A percentile compares a stretch with the other conserved stretches of the same genome.
Evolutionary conservation across 2,329 filamentous ascomycete species (phyloP).

Genomic region (Penicillium janthinellum): DNA sequence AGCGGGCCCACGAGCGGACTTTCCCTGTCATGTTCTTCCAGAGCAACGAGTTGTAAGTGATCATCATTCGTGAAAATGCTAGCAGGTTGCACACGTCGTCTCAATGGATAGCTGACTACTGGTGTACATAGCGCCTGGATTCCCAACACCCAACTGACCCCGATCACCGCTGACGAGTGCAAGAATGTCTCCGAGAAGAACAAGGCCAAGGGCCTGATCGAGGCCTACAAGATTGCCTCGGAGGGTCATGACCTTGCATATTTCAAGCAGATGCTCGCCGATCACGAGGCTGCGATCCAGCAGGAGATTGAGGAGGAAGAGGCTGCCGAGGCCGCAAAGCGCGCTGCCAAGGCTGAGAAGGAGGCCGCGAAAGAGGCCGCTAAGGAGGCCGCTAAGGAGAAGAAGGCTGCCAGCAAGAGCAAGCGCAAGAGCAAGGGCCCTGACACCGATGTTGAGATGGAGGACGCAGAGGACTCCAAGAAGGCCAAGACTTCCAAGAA

Average conservation of each 20-base stretch:
- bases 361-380: slow-evolving; percentile 46
- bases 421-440: slow-evolving; percentile 54
- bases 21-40: slow-evolving; percentile 94
- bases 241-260: slow-evolving; percentile 75
- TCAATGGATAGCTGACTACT: slow-evolving; percentile 16
- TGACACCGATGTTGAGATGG: slow-evolving; percentile 57
- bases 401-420: slow-evolving; percentile 40
- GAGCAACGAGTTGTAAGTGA: slow-evolving; percentile 94
- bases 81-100: neutral
- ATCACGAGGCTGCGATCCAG: slow-evolving; percentile 59
- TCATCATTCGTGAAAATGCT: neutral
- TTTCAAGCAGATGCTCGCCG: slow-evolving; percentile 76
- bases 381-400: neutral
- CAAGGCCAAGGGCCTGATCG: slow-evolving; percentile 79
- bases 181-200: slow-evolving; percentile 65
- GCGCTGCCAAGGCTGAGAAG: slow-evolving; percentile 57
- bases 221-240: slow-evolving; percentile 77
- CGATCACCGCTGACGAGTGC: slow-evolving; percentile 73
- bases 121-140: slow-evolving; percentile 75
- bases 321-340: slow-evolving; percentile 29
- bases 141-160: slow-evolving; percentile 76
- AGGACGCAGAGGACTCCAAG: slow-evolving; percentile 50
- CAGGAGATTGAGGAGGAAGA: slow-evolving; percentile 62
- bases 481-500: slow-evolving; percentile 68
- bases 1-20: slow-evolving; percentile 79